phyloP scores from a whole-genome alignment of 2,329 filamentous ascomycete species.

The Penicillium capsulatum region DNA sequence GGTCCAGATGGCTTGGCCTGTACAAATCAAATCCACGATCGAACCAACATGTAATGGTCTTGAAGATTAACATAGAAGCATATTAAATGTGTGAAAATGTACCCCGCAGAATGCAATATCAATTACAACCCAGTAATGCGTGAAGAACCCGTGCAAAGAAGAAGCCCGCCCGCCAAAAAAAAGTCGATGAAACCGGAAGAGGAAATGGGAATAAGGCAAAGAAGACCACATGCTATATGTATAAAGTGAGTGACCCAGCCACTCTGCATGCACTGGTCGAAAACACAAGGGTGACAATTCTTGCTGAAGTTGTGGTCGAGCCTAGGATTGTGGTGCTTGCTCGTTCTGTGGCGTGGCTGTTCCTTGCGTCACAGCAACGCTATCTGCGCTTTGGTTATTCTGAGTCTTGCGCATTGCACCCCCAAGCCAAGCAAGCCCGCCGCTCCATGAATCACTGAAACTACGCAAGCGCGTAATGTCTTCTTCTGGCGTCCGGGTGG shows the following conservation, averaged over 20 bases:
- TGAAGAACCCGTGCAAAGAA: neutral
- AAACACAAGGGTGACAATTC: neutral
- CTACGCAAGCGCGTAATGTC: slow-evolving; percentile 31
- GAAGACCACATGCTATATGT: slow-evolving; percentile 11
- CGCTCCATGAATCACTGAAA: slow-evolving; percentile 38
- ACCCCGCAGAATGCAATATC: slow-evolving; percentile 21
- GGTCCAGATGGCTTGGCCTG: no score
- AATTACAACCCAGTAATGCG: slow-evolving; percentile 17
- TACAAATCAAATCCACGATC: no score
- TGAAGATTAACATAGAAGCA: no score
- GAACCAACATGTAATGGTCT: no score
- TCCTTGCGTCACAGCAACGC: slow-evolving; percentile 10
- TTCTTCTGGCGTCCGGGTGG: slow-evolving; percentile 11
- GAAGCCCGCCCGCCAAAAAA: neutral
- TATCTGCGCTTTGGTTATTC: slow-evolving; percentile 5
- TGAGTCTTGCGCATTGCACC: slow-evolving; percentile 26
- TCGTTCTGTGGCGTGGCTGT: slow-evolving; percentile 11
- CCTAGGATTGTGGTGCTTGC: slow-evolving; percentile 2
- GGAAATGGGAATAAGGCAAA: no score
- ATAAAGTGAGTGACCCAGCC: slow-evolving; percentile 19
- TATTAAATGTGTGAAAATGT: slow-evolving; percentile 14
- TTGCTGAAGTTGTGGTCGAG: slow-evolving; percentile 9
- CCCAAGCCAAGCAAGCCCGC: slow-evolving; percentile 35
- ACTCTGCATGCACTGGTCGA: slow-evolving; percentile 16
- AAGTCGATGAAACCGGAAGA: no score